phyloP scores from a whole-genome alignment of 2,329 filamentous ascomycete species.

The Monosporascus cannonballus region DNA sequence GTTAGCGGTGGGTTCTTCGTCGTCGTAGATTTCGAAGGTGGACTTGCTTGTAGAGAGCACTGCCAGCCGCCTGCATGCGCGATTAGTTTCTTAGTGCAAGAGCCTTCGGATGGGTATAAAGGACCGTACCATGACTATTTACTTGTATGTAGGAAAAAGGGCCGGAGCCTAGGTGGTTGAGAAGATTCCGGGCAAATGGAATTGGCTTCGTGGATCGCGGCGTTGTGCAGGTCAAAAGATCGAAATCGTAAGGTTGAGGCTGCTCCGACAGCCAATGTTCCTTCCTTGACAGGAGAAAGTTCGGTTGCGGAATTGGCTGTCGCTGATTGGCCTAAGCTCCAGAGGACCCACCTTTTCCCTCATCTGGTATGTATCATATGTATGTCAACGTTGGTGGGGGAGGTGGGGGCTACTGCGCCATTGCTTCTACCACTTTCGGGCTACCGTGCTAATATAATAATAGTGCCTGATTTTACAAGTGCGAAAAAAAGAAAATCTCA shows the following conservation, averaged over 20 bases:
- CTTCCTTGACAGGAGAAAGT: constrained; percentile 8
- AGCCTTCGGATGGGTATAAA: constrained; percentile 2
- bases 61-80: constrained; percentile 33
- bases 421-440: background rate
- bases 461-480: no score
- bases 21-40: constrained; percentile 11
- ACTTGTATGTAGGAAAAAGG: constrained; percentile 1
- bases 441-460: no score
- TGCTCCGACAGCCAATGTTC: background rate
- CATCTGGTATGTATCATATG: background rate
- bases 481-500: no score
- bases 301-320: constrained; percentile 17
- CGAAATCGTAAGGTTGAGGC: constrained; percentile 6
- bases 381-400: background rate
- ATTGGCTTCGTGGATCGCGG: constrained; percentile 2
- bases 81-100: constrained; percentile 22
- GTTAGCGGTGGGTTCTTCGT: constrained; percentile 16
- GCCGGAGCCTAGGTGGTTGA: background rate
- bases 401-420: background rate
- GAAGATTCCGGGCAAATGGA: background rate
- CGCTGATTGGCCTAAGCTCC: constrained; percentile 30
- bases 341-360: constrained; percentile 7
- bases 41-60: constrained; percentile 56
- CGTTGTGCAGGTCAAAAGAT: background rate
- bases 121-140: constrained; percentile 47